phyloP scores from a whole-genome alignment of 345 rosid species.

The Rhodamnia argentea region DNA sequence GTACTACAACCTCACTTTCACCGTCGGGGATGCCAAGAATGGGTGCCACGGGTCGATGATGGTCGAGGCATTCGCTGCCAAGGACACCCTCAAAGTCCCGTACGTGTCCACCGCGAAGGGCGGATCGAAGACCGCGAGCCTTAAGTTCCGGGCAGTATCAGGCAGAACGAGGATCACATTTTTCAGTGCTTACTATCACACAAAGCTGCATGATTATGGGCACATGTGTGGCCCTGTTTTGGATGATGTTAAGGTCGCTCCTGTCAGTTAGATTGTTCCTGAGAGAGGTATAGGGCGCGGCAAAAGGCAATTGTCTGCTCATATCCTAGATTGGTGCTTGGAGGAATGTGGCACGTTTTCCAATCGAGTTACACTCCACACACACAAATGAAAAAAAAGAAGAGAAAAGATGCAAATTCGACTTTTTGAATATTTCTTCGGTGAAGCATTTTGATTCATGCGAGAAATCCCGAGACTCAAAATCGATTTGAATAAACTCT shows the following conservation, averaged over 20 bases:
- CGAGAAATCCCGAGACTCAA: neutral
- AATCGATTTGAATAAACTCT: neutral
- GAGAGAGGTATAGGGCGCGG: neutral
- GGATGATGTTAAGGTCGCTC: constrained; percentile 47
- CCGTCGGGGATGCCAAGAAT: constrained; percentile 65
- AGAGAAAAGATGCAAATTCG: neutral
- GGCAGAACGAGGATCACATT: constrained; percentile 61
- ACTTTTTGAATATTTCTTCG: neutral
- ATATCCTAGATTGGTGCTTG: neutral
- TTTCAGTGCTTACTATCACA: constrained; percentile 64
- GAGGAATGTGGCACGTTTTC: neutral
- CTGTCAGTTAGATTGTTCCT: neutral
- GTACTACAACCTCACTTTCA: constrained; percentile 43
- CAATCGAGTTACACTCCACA: neutral
- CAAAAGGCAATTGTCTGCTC: neutral
- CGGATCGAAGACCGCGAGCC: constrained; percentile 26
- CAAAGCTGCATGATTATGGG: constrained; percentile 58
- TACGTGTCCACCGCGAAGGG: constrained; percentile 49
- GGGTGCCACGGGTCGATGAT: constrained; percentile 77
- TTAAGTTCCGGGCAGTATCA: constrained; percentile 35
- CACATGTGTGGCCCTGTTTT: constrained; percentile 85
- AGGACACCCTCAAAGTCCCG: constrained; percentile 21
- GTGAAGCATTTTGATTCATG: neutral
- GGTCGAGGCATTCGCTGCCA: constrained; percentile 67
- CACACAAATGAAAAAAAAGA: neutral